A percentile compares a stretch with the other conserved stretches of the same genome.
phyloP scores from a whole-genome alignment of 106 monocot species.

The Gastrodia elata region DNA sequence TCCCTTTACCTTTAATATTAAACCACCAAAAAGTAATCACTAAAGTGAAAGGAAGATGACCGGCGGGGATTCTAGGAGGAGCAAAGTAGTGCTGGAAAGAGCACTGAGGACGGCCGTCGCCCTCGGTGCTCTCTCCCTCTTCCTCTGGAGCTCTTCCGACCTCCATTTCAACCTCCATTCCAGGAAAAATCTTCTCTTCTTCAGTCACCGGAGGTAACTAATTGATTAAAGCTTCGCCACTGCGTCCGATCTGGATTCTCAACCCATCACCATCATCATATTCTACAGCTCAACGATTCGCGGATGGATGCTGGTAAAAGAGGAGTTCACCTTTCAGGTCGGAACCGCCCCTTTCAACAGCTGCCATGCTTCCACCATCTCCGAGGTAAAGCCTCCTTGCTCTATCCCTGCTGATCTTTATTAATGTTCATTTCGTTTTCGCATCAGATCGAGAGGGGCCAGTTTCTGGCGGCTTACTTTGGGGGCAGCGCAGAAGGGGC shows the following conservation, averaged over 20 bases:
- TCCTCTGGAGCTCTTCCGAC: conserved; percentile 6
- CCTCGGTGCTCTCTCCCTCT: conserved; percentile 1
- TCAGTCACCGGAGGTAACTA: conserved; percentile 1
- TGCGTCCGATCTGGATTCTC: not conserved
- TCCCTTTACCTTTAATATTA: no score
- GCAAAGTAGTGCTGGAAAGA: not conserved
- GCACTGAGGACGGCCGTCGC: not conserved
- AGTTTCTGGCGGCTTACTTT: conserved; percentile 72
- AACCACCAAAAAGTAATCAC: no score
- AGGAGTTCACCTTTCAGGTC: conserved; percentile 50
- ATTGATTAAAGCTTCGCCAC: not conserved
- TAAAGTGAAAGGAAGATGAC: not conserved
- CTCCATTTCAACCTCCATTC: not conserved
- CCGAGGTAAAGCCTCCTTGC: conserved; percentile 26
- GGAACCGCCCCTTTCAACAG: conserved; percentile 56
- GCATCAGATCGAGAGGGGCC: conserved; percentile 35
- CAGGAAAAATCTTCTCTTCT: not conserved
- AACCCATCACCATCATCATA: no score
- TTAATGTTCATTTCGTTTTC: no score
- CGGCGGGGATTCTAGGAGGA: not conserved
- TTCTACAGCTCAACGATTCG: no score
- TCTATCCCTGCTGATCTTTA: not conserved
- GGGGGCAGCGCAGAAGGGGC: conserved; percentile 85
- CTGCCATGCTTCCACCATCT: conserved; percentile 95
- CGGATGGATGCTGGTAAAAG: conserved; percentile 33